Conservation (phyloP, 768 basidiomycete species). For the Sarcodon aspratus region DNA sequence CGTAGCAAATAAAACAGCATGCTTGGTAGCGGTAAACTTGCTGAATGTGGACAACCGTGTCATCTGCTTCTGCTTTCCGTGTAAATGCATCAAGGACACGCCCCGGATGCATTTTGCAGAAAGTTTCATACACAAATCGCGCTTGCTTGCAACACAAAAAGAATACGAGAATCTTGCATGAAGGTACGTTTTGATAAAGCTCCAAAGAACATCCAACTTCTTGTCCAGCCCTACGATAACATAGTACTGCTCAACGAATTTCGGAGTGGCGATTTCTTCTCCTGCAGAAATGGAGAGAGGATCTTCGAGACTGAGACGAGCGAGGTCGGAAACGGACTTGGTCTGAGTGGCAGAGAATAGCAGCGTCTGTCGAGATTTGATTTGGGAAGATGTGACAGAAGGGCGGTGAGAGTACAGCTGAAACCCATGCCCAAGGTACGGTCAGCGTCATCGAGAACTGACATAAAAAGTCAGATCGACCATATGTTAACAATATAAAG, state of each 20-base stretch:
- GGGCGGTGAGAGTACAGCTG: constrained; percentile 75
- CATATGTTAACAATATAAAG: neutral
- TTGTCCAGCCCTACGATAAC: constrained; percentile 70
- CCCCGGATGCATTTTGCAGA: constrained; percentile 95
- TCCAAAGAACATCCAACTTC: constrained; percentile 88
- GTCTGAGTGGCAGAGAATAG: constrained; percentile 98
- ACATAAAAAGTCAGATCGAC: neutral
- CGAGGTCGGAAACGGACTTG: constrained; percentile 77
- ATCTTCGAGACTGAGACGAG: constrained; percentile 78
- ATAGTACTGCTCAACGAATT: constrained; percentile 82
- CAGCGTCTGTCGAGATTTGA: constrained; percentile 85
- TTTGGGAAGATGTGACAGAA: constrained; percentile 87
- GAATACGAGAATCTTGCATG: constrained; percentile 87
- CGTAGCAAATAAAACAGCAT: constrained; percentile 87
- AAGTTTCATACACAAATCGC: constrained; percentile 91
- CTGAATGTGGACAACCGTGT: constrained; percentile 75
- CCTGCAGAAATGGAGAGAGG: constrained; percentile 61
- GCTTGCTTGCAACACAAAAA: constrained; percentile 95
- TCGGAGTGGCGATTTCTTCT: constrained; percentile 48
- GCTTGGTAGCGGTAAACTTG: constrained; percentile 70
- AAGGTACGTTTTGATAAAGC: constrained; percentile 89
- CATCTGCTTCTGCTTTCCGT: constrained; percentile 96
- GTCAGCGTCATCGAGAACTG: constrained; percentile 95
- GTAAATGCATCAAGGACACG: constrained; percentile 82
- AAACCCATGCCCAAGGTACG: constrained; percentile 97